phyloP scores from a whole-genome alignment of 345 rosid species.

The Eucalyptus fibrosa region DNA sequence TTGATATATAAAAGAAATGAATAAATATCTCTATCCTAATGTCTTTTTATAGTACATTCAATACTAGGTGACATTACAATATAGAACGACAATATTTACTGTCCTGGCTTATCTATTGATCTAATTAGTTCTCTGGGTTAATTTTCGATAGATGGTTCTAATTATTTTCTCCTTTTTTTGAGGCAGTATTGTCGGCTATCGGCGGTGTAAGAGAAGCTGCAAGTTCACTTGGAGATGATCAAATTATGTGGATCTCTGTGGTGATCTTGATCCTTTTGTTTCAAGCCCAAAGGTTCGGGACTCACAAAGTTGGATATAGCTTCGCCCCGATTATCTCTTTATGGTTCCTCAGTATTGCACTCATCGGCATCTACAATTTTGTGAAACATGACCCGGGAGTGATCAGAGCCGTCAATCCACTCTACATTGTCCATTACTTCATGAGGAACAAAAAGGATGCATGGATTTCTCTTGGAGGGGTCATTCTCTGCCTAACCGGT shows the following conservation, averaged over 20 bases:
- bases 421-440: conserved; percentile 8
- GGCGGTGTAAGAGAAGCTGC: conserved; percentile 9
- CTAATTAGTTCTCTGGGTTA: neutral
- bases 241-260: conserved; percentile 18
- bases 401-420: conserved; percentile 10
- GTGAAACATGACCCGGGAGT: conserved; percentile 3
- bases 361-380: conserved; percentile 9
- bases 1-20: neutral
- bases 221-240: neutral
- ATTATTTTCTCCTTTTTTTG: neutral
- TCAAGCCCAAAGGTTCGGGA: conserved; percentile 7
- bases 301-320: conserved; percentile 4
- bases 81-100: neutral
- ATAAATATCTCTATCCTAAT: neutral
- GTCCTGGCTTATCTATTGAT: neutral
- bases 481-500: conserved; percentile 16
- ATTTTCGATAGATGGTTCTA: neutral
- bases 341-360: conserved; percentile 4
- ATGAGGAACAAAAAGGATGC: conserved; percentile 3
- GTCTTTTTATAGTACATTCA: neutral
- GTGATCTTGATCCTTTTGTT: conserved; percentile 5
- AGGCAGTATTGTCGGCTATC: conserved; percentile 10
- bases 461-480: conserved; percentile 20
- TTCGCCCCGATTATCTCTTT: conserved; percentile 7
- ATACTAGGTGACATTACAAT: neutral